A percentile compares a stretch with the other conserved stretches of the same genome.
phyloP scores from a whole-genome alignment of 495 filamentous ascomycete genomes.

The Neurospora sp. region DNA sequence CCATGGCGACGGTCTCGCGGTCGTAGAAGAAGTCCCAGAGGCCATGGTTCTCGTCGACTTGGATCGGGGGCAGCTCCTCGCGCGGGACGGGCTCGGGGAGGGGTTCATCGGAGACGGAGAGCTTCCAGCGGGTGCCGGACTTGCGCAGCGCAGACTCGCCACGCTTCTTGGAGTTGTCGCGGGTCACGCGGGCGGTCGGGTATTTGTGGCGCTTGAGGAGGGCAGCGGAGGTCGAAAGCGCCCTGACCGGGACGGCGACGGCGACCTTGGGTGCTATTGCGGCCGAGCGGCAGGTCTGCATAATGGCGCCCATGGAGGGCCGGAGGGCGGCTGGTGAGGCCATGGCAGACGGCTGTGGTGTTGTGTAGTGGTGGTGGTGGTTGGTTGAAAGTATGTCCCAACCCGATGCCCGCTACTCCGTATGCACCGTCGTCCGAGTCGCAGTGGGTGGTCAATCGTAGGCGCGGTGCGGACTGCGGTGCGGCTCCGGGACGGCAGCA shows the following conservation, averaged over 20 bases:
- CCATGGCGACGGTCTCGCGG: constrained; percentile 49
- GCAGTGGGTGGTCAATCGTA: not conserved
- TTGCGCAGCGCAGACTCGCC: constrained; percentile 72
- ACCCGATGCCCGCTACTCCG: not conserved
- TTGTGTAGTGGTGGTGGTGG: not conserved
- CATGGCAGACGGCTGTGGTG: constrained; percentile 17
- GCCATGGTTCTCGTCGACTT: constrained; percentile 65
- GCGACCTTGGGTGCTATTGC: constrained; percentile 1
- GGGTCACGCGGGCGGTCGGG: constrained; percentile 28
- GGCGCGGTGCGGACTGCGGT: not conserved
- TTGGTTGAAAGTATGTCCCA: not conserved
- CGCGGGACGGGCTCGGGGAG: constrained; percentile 69
- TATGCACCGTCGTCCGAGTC: not conserved
- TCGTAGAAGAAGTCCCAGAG: constrained; percentile 88
- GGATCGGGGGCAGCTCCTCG: constrained; percentile 42
- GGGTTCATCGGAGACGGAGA: constrained; percentile 58
- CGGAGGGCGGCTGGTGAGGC: constrained; percentile 33
- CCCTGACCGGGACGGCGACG: not conserved
- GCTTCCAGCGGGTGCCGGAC: constrained; percentile 60
- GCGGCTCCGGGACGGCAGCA: not conserved
- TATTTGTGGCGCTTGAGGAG: constrained; percentile 27
- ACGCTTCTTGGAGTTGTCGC: constrained; percentile 58
- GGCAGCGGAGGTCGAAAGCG: constrained; percentile 27
- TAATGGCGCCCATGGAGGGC: constrained; percentile 28
- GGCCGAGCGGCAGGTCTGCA: constrained; percentile 9